These are phyloP conservation scores for Thermochaetoides thermophila DNA, from an alignment of 495 filamentous ascomycete species.

Conservation along the genomic window DNA sequence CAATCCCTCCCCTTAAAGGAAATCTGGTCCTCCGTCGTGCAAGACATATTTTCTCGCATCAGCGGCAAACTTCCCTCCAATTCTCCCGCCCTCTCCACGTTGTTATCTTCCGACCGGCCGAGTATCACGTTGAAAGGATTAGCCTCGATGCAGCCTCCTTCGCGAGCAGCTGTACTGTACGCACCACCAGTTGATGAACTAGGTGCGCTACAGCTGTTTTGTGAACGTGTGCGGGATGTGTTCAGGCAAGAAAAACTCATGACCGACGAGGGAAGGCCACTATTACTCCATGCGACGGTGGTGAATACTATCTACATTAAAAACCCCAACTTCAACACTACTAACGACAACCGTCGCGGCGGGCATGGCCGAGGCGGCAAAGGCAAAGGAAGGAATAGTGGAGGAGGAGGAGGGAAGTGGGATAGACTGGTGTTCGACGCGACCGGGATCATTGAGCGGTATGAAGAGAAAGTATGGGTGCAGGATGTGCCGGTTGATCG, in stretches of 20 bases:
- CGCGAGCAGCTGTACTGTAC: conserved; percentile 29
- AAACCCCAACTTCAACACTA: conserved; percentile 17
- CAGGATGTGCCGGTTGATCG: conserved; percentile 43
- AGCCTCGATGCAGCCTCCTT: conserved; percentile 29
- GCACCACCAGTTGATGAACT: conserved; percentile 38
- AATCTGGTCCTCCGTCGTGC: conserved; percentile 26
- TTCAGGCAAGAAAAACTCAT: conserved; percentile 54
- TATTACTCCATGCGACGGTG: conserved; percentile 74
- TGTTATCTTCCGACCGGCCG: too few species aligned
- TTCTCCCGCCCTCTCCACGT: too few species aligned
- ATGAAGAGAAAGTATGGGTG: conserved; percentile 45
- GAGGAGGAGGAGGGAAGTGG: conserved; percentile 20
- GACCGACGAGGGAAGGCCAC: conserved; percentile 41
- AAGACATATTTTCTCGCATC: too few species aligned
- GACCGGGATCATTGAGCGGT: conserved; percentile 32
- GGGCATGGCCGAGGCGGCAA: conserved; percentile 4
- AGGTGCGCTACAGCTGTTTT: conserved; percentile 45
- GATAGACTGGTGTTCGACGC: conserved; percentile 39
- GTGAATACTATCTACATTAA: conserved; percentile 76
- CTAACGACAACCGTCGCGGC: not conserved
- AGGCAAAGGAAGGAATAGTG: conserved; percentile 16
- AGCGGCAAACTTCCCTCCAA: too few species aligned
- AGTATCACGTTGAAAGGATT: conserved; percentile 34
- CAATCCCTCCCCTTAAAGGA: conserved; percentile 34
- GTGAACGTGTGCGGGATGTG: conserved; percentile 38